Evolutionary conservation across 129 eudicot species (phyloP), one percentile per base, ranked within the genome.

Genomic region (Erigeron canadensis): DNA sequence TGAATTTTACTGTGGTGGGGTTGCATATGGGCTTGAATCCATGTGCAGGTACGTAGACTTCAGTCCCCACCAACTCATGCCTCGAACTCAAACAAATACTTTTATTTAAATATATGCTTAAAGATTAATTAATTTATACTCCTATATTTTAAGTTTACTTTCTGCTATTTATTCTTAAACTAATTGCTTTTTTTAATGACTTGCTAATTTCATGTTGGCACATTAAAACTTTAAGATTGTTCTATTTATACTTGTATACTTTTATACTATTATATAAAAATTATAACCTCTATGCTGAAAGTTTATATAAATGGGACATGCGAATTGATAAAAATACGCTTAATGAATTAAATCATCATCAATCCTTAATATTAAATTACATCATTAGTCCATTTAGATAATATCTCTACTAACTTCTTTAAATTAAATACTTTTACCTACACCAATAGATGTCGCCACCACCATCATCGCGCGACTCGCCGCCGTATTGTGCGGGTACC

Each of bases 31-130:
- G 77, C 73, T 78, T 78, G 61, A 64, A 71, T 78, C 77, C 81
- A 78, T 78, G 77, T 78, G 81, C 81, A 78, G 71, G 67, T 71
- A 78, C 77, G 81, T 77, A 77, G 77, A 77, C 81, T 77, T 10
- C 53, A 63, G 81, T 78, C 81, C 76, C 81, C 81, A 78, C 81
- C 77, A 78, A 71, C 81, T 78, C 65, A 71, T 71, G 67, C 81
- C 81, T 78, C 77, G 68, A 78, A 78, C 72, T 63, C 17, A 53
- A 57, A 70, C 61, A 78, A 64, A 63, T 37, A 12, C 11, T 45
- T 67, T 11, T 55, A 38, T 16, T 18, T 23, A n/a, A 6, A 23
- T 6, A n/a, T 53, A 53, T 75, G 23, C 11, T 66, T 77, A 69
- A 63, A 61, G 48, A 69, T 8, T 39, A 68, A 15, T 46, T 11